Percentiles rank a stretch among this genome's conserved stretches.
phyloP scores from a whole-genome alignment of 371 early-diverging fungal genomes.

The Polyrhizophydium stewartii region DNA sequence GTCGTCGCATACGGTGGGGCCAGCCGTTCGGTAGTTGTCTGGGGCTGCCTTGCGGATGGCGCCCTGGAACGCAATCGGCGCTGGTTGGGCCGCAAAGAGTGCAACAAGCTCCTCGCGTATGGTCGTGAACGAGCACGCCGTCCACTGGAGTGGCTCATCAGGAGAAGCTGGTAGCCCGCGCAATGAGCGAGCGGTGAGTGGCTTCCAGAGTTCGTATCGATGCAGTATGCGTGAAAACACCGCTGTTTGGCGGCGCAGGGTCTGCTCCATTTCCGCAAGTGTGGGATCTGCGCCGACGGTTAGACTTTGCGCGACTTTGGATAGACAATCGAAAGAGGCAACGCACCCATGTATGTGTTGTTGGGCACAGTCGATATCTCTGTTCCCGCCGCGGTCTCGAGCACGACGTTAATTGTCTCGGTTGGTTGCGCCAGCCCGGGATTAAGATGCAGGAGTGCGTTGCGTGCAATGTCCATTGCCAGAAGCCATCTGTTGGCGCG shows the following conservation, averaged over 20 bases:
- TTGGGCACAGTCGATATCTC: not conserved
- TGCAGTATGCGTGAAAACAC: not conserved
- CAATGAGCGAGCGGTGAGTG: not conserved
- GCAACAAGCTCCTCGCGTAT: not conserved
- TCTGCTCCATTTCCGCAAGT: not conserved
- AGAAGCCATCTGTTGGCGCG: conserved; percentile 2
- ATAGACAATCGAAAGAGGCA: not conserved
- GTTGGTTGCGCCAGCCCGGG: not conserved
- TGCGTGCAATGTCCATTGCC: not conserved
- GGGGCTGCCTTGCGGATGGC: not conserved
- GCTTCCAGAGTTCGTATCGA: not conserved
- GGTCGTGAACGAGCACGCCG: not conserved
- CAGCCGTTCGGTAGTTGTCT: too few relatives aligned
- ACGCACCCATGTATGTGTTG: not conserved
- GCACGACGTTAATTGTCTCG: not conserved
- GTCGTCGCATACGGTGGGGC: too few relatives aligned
- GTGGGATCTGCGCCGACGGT: not conserved
- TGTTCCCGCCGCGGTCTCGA: not conserved
- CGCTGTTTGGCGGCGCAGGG: not conserved
- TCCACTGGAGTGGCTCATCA: not conserved
- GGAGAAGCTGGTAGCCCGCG: not conserved
- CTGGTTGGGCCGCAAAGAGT: not conserved
- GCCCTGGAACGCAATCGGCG: not conserved
- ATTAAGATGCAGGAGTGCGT: not conserved
- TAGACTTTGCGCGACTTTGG: too few relatives aligned